Evolutionary conservation across 2,329 filamentous ascomycete genomes (phyloP), one percentile per base, ranked within the genome.

Genomic region (Colletotrichum noveboracense): DNA sequence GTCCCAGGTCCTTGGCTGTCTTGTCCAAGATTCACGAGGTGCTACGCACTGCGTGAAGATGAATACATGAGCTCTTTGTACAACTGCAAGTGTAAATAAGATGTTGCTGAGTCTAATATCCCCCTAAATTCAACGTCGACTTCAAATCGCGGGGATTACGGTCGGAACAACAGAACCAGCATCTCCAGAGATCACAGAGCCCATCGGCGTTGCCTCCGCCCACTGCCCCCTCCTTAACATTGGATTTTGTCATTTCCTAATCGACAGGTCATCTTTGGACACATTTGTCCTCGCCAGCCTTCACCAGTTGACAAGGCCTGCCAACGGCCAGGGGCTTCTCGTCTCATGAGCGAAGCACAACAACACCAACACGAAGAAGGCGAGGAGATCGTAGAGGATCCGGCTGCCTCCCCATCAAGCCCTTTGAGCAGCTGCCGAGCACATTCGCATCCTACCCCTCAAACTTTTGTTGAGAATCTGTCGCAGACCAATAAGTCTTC

Each of bases 271-370:
- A 61, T 30, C 5, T 26, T 56, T 36, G 16, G 61, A 64, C n/a
- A 38, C 16, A 43, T 43, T 30, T 3, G 36, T 21, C 21, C 10
- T 28, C 34, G 56, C 38, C 73, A 26, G 73, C 14, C 28, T 43
- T 68, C 55, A 68, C 62, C 69, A 68, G 56, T 75, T 75, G 73
- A 75, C 64, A 73, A 68, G 43, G 26, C 28, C 62, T 68, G 73
- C 56, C 70, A 75, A 48, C 6, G 21, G 12, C 36, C 32, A 32
- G 48, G 26, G 24, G 26, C 28, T 61, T 43, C 24, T 30, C 7
- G 9, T 14, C 5, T 34, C n/a, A 56, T 9, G 30, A 32, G 32
- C 24, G 26, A 34, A 36, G 8, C 30, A 13, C 28, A 9, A 14
- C 26, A 34, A 43, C 30, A 30, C 9, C 6, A 56, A 55, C 55